Evolutionary conservation across 192 early-diverging fungal species (phyloP).

Genomic region (Backusella morwellensis): DNA sequence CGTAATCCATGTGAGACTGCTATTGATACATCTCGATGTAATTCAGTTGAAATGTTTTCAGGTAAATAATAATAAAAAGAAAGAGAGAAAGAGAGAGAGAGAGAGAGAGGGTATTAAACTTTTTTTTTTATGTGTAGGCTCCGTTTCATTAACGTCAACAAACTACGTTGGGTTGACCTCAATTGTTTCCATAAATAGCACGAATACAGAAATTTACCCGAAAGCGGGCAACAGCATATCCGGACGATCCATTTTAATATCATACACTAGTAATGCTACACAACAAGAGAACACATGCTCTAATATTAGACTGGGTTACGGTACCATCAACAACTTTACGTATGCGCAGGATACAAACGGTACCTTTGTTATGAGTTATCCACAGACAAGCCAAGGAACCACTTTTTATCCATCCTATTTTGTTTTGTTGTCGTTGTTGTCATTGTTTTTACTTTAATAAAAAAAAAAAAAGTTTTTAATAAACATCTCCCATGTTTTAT

Average conservation of each 20-base stretch:
- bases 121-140: neutral
- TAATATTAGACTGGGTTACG: constrained; percentile 19
- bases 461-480: neutral
- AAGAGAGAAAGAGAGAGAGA: neutral
- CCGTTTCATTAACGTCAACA: neutral
- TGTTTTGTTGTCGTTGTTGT: neutral
- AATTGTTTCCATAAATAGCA: constrained; percentile 20
- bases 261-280: constrained; percentile 12
- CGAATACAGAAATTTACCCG: constrained; percentile 2
- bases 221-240: constrained; percentile 2
- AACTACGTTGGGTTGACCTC: constrained; percentile 6
- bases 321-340: constrained; percentile 12
- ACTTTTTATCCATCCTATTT: neutral
- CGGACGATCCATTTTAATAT: constrained; percentile 17
- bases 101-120: no score
- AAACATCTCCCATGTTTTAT: neutral
- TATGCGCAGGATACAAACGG: constrained; percentile 13
- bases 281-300: constrained; percentile 12
- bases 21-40: constrained; percentile 8
- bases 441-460: neutral
- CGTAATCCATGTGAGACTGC: constrained; percentile 11
- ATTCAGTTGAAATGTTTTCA: constrained; percentile 14
- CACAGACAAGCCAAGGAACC: neutral
- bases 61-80: neutral
- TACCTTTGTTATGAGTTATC: constrained; percentile 3